A percentile compares a stretch with the other conserved stretches of the same genome.
Evolutionary conservation across 257 asterid genomes (phyloP).

Genomic region (Fraxinus quadrangulata): DNA sequence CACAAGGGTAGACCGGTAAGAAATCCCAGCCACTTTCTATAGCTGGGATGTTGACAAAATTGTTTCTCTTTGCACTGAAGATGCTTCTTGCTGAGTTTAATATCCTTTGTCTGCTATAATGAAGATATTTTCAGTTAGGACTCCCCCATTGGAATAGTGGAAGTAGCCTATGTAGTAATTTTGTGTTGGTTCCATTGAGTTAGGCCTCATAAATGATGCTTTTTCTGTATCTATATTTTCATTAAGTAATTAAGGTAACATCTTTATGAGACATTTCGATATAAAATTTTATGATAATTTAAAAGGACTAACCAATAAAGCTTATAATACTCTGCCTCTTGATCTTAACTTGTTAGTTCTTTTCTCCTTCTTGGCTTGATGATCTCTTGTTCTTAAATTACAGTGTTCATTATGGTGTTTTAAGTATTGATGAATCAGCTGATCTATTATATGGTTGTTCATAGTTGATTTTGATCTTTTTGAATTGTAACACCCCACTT

Average conservation of each 20-base stretch:
- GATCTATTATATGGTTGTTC: not conserved
- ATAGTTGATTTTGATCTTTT: not conserved
- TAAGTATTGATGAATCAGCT: not conserved
- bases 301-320: not conserved
- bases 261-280: not conserved
- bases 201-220: not conserved
- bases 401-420: not conserved
- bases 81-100: not conserved
- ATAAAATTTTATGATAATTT: not conserved
- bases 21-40: constrained; percentile 26
- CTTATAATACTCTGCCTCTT: not conserved
- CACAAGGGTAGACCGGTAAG: constrained; percentile 90
- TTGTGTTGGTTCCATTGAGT: not conserved
- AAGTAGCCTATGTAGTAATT: not conserved
- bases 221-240: not conserved
- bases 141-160: not conserved
- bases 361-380: not conserved
- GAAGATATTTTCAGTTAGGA: not conserved
- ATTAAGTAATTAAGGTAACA: not conserved
- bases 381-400: not conserved
- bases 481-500: not conserved
- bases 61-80: not conserved
- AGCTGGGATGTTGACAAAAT: constrained; percentile 6
- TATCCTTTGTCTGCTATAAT: not conserved
- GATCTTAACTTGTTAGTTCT: not conserved